Percentiles rank a stretch among this genome's conserved stretches.
Conservation (phyloP, 352 stramenopile genomes). For the Phytophthora fragariae region DNA sequence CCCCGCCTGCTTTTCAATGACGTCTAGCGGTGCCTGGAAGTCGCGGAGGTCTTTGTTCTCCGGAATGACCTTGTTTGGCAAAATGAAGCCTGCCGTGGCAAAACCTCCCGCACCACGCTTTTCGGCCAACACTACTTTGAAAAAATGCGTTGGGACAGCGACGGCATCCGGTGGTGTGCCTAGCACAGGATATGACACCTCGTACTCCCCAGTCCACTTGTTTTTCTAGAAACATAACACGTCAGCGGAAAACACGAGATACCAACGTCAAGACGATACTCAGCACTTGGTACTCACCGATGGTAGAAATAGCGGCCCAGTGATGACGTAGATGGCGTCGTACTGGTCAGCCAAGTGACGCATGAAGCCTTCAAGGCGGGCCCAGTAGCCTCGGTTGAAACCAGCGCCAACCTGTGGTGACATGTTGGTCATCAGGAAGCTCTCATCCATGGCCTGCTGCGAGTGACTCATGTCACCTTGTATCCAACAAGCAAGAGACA, state of each 20-base stretch:
- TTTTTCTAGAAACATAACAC: conserved; percentile 54
- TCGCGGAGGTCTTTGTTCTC: conserved; percentile 80
- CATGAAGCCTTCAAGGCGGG: conserved; percentile 87
- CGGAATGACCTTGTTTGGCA: conserved; percentile 91
- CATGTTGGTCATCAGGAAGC: conserved; percentile 96
- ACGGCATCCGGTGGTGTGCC: conserved; percentile 89
- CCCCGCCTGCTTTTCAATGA: conserved; percentile 94
- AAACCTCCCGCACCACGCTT: conserved; percentile 57
- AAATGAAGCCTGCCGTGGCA: conserved; percentile 93
- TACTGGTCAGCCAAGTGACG: conserved; percentile 83
- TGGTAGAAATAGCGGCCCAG: conserved; percentile 94
- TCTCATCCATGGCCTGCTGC: conserved; percentile 91
- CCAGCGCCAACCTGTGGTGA: conserved; percentile 91
- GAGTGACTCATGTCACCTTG: conserved; percentile 88
- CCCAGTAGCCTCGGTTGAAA: conserved; percentile 92
- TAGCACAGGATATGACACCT: conserved; percentile 80
- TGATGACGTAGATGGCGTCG: conserved; percentile 91
- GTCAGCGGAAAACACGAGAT: background rate
- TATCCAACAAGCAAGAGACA: background rate
- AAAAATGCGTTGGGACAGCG: conserved; percentile 96
- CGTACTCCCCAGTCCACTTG: conserved; percentile 68
- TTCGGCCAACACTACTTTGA: conserved; percentile 93
- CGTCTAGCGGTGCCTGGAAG: conserved; percentile 90
- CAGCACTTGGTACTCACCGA: conserved; percentile 43
- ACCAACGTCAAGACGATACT: background rate